Conservation (phyloP, 1,284 basidiomycete genomes). For the Sporisorium graminicola region DNA sequence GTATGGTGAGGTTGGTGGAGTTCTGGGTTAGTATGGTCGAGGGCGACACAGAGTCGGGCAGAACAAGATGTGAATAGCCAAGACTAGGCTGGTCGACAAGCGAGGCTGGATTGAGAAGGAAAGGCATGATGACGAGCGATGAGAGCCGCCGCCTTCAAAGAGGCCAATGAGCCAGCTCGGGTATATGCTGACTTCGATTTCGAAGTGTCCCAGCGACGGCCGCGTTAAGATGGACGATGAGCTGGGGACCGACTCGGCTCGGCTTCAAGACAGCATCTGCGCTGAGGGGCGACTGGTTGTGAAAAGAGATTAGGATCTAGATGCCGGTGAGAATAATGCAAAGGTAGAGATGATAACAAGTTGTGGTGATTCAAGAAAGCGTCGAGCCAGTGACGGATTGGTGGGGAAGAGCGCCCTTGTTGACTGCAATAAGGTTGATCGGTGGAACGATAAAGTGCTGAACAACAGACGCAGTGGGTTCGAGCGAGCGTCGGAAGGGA, state of each 20-base stretch:
- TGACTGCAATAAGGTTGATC: too few species aligned
- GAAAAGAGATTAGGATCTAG: not conserved
- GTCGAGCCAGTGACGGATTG: too few species aligned
- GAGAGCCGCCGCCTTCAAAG: conserved; percentile 13
- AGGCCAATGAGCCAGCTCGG: conserved; percentile 11
- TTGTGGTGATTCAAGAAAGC: too few species aligned
- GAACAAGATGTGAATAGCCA: conserved; percentile 11
- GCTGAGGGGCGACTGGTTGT: not conserved
- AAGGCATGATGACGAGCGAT: conserved; percentile 19
- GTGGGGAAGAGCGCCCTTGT: not conserved
- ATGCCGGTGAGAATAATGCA: not conserved
- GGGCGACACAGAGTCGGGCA: not conserved
- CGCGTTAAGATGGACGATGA: not conserved
- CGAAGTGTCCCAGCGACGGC: not conserved
- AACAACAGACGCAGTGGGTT: conserved; percentile 1
- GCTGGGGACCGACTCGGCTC: not conserved
- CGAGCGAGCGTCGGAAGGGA: not conserved
- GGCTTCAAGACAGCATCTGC: conserved; percentile 15
- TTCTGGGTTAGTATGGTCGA: not conserved
- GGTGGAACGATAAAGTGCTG: not conserved
- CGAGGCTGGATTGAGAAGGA: conserved; percentile 38
- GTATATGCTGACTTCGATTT: conserved; percentile 7
- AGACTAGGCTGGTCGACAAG: conserved; percentile 30
- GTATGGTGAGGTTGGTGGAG: conserved; percentile 19
- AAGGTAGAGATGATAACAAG: not conserved